Evolutionary conservation across 345 rosid species (phyloP).

Genomic region (Sonneratia alba): DNA sequence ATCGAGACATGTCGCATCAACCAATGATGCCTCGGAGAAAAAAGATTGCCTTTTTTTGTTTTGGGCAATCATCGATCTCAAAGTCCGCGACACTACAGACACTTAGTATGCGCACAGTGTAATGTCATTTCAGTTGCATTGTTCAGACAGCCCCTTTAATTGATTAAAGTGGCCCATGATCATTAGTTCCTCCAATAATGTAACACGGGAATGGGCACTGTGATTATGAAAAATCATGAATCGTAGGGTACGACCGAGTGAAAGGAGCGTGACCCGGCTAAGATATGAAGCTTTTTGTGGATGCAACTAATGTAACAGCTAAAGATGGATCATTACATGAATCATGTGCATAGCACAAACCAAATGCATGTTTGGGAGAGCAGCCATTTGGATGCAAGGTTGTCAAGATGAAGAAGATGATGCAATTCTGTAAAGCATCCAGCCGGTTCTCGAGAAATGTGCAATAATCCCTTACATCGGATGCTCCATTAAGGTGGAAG

Average conservation of each 20-base stretch:
- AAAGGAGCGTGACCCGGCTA: no score
- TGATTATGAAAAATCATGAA: neutral
- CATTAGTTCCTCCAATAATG: slow-evolving; percentile 1
- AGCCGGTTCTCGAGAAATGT: no score
- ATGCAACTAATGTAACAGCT: no score
- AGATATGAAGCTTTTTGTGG: no score
- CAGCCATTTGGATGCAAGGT: no score
- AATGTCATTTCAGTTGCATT: neutral
- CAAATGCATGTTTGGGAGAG: no score
- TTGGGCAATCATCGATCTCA: neutral
- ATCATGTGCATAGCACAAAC: no score
- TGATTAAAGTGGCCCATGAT: neutral
- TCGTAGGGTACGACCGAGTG: neutral
- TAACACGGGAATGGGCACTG: neutral
- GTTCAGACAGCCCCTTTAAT: neutral
- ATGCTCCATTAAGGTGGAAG: no score
- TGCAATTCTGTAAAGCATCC: no score
- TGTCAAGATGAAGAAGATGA: no score
- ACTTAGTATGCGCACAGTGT: neutral
- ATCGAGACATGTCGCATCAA: neutral
- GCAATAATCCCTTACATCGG: no score
- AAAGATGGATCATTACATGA: no score
- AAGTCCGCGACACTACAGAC: neutral
- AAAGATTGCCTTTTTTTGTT: neutral
- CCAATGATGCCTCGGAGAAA: neutral